Evolutionary conservation across 495 filamentous ascomycete genomes (phyloP).

Genomic region (Trichoderma gamsii): DNA sequence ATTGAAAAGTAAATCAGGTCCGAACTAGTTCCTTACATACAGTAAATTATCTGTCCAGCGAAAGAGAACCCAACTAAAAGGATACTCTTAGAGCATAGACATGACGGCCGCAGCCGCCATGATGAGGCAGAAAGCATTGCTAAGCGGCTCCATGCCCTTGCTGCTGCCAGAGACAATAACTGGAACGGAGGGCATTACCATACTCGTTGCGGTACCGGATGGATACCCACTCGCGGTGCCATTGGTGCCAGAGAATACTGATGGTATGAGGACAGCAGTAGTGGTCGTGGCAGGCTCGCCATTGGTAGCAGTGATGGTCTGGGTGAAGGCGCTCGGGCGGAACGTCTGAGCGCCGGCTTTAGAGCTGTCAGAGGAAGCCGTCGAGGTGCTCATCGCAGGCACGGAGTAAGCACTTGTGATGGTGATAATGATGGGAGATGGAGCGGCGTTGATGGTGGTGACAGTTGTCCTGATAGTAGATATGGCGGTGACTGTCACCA

Average conservation of each 20-base stretch:
- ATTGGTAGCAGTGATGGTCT: conserved; percentile 14
- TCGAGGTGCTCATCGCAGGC: background rate
- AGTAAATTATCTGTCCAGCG: background rate
- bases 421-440: conserved; percentile 16
- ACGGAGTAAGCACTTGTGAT: conserved; percentile 15
- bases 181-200: background rate
- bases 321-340: conserved; percentile 17
- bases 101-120: background rate
- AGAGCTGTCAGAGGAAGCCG: conserved; percentile 12
- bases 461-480: conserved; percentile 11
- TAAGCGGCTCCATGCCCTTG: background rate
- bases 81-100: conserved; percentile 1
- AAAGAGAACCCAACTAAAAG: background rate
- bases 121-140: background rate
- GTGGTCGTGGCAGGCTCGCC: background rate
- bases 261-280: conserved; percentile 10
- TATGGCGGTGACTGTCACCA: conserved; percentile 11
- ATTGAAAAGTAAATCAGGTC: background rate
- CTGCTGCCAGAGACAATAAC: conserved; percentile 4
- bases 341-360: conserved; percentile 8
- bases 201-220: conserved; percentile 2
- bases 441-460: conserved; percentile 14
- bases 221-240: conserved; percentile 16
- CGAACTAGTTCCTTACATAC: background rate
- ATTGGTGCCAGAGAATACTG: conserved; percentile 10